Evolutionary conservation across 2,329 filamentous ascomycete genomes (phyloP), one percentile per base, ranked within the genome.

Genomic region (Ophiosphaerella herpotricha): DNA sequence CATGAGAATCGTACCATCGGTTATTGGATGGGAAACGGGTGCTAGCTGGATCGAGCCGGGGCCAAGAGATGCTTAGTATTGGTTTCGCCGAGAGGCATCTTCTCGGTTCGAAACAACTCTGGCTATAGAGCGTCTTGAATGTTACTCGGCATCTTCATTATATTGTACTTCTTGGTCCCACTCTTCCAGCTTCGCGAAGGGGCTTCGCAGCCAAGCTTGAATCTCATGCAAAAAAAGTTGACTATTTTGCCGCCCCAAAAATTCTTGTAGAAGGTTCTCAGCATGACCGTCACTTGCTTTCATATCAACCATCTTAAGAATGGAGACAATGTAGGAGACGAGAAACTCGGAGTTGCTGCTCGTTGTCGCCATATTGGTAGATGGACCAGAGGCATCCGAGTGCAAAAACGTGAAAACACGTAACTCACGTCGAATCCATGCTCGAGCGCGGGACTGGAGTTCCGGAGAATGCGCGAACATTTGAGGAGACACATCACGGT

Each of bases 111-210:
- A 43, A 43, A 43, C 41, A 29, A 11, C 11, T 11, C 26, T 29
- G 11, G 11, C 11, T 11, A 8, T 6, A 29, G 18, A 21, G 7
- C 14, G 21, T 24, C 18, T 35, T n/a, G 16, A 21, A 35, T 4
- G 23, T 23, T 45, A 18, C 14, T 24, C 37, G 34, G 68, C 41
- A 24, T 50, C 46, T 37, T 69, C 63, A 4, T 32, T 62, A 65
- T 96, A 96, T 71, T 93, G 90, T 12, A 92, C 89, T 56, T 85
- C 78, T 14, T 81, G 77, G 75, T 97, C 93, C 91, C 91, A 97
- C 39, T 87, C 87, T 43, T 84, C 80, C 7, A 96, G 72, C 7
- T 81, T 85, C 2, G 73, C 79, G 64, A 85, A 93, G 0, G 92
- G 91, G 70, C 91, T 96, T 48, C 90, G 81, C 59, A 97, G 73